A percentile compares a stretch with the other conserved stretches of the same genome.
phyloP scores from a whole-genome alignment of 495 filamentous ascomycete species.

The Hypoxylon crocopeplum region DNA sequence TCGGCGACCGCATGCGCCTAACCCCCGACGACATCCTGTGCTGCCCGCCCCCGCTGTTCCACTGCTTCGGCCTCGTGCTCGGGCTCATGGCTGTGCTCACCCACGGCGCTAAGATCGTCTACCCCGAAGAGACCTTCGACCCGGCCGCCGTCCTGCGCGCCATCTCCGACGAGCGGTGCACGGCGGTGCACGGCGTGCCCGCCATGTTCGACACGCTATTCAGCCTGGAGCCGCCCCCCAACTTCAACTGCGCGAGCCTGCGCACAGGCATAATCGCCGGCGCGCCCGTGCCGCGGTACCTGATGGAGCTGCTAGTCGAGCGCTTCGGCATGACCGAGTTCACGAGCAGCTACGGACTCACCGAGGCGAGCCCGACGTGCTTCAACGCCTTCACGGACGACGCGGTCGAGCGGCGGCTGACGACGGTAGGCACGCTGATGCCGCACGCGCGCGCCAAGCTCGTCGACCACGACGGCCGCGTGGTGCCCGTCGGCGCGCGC shows the following conservation, averaged over 20 bases:
- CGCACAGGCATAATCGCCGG: slow-evolving; percentile 75
- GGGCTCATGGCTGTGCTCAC: slow-evolving; percentile 71
- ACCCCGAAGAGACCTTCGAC: slow-evolving; percentile 70
- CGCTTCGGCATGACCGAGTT: slow-evolving; percentile 72
- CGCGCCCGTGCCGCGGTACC: slow-evolving; percentile 66
- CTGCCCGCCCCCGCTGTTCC: slow-evolving; percentile 75
- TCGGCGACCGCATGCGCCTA: slow-evolving; percentile 72
- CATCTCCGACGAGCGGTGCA: slow-evolving; percentile 68
- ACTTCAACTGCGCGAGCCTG: slow-evolving; percentile 60
- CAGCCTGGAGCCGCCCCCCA: slow-evolving; percentile 54
- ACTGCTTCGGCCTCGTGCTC: slow-evolving; percentile 77
- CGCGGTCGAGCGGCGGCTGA: slow-evolving; percentile 62
- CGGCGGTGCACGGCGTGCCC: slow-evolving; percentile 73
- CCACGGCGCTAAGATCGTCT: slow-evolving; percentile 70
- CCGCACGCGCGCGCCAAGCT: slow-evolving; percentile 74
- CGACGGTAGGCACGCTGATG: slow-evolving; percentile 70
- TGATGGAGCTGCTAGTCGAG: slow-evolving; percentile 68
- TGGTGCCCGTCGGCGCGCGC: slow-evolving; percentile 63
- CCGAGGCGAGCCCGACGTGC: slow-evolving; percentile 72
- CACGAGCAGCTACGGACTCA: slow-evolving; percentile 75
- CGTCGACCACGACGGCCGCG: slow-evolving; percentile 62
- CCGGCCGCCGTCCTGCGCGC: slow-evolving; percentile 63
- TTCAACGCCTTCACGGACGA: slow-evolving; percentile 75
- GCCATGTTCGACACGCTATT: slow-evolving; percentile 76
- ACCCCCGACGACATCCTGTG: slow-evolving; percentile 68